phyloP scores from a whole-genome alignment of 73 alveolate genomes.

The Chromera velia region DNA sequence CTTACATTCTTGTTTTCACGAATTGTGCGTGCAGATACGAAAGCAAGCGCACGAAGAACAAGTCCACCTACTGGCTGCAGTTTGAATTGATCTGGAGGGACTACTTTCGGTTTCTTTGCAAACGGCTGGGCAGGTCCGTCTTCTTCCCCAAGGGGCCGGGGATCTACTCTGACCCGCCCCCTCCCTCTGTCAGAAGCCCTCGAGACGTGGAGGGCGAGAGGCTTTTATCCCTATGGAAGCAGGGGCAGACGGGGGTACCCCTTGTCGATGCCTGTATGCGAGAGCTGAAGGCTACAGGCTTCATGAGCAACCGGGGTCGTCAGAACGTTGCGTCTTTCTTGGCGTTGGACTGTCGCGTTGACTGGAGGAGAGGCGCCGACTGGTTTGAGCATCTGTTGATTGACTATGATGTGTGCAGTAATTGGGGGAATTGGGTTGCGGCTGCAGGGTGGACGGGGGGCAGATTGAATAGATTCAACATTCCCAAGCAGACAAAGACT shows the following conservation, averaged over 20 bases:
- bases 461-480: slow-evolving; percentile 19
- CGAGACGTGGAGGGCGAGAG: background rate
- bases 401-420: slow-evolving; percentile 61
- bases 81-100: slow-evolving; percentile 69
- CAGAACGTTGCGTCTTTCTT: slow-evolving; percentile 60
- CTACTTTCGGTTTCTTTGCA: slow-evolving; percentile 53
- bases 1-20: no score
- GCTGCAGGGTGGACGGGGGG: slow-evolving; percentile 69
- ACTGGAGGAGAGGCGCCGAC: slow-evolving; percentile 55
- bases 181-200: no score
- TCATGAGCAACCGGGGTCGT: slow-evolving; percentile 67
- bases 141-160: no score
- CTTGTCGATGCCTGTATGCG: slow-evolving; percentile 64
- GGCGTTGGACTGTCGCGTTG: slow-evolving; percentile 54
- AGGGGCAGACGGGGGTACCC: slow-evolving; percentile 64
- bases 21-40: no score
- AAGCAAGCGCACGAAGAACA: slow-evolving; percentile 15
- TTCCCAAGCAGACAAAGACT: slow-evolving; percentile 48
- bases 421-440: slow-evolving; percentile 58
- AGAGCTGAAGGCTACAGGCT: slow-evolving; percentile 53
- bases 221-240: slow-evolving; percentile 21
- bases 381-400: slow-evolving; percentile 55
- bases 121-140: slow-evolving; percentile 49
- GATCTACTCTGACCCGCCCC: no score
- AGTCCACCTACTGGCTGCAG: slow-evolving; percentile 36